Evolutionary conservation across 371 early-diverging fungal species (phyloP), one percentile per base, ranked within the genome.

Genomic region (Nematocida sp.): DNA sequence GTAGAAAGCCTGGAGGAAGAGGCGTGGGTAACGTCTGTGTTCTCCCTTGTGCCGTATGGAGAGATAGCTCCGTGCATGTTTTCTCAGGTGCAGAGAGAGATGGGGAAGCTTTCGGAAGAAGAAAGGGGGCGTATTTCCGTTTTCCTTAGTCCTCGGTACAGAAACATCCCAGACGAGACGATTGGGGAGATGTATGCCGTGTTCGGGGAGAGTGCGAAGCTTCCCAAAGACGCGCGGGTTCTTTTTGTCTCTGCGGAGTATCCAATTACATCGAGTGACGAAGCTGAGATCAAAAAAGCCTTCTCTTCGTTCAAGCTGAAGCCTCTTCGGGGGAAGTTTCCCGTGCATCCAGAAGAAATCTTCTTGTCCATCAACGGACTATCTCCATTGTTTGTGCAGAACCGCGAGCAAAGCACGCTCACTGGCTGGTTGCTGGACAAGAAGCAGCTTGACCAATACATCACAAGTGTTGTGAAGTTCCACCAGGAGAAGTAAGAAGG

Each of bases 101-200:
- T 70, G 29, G 36, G 29, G 19, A 31, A 36, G 13, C 48, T 70
- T 3, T 15, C 23, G 5, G 11, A 45, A 13, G 21, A 43, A 5
- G 60, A 60, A 21, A 8, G 27, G 21, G 34, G 8, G 36, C 15
- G 27, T n/a, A n/a, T n/a, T n/a, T 27, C 34, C 25, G n/a, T 70
- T 31, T 48, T 70, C 3, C 41, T 70, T 31, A 50, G 49, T 19
- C 11, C 19, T 4, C 60, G 74, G 4, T 70, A 58, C 45, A 21
- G 21, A 45, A 70, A 70, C 43, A 48, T 70, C 0, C 74, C 74
- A 4, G 74, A 70, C 13, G 62, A 70, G 38, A 34, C 49, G 27
- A 50, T 70, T 27, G 49, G 21, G 41, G 74, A 70, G 50, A 70
- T 70, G 74, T 70, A 58, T 29, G 48, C 76, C 15, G 45, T 60